Evolutionary conservation across 208 protist species (phyloP), one percentile per base, ranked within the genome.

Genomic region (Leishmania tropica): DNA sequence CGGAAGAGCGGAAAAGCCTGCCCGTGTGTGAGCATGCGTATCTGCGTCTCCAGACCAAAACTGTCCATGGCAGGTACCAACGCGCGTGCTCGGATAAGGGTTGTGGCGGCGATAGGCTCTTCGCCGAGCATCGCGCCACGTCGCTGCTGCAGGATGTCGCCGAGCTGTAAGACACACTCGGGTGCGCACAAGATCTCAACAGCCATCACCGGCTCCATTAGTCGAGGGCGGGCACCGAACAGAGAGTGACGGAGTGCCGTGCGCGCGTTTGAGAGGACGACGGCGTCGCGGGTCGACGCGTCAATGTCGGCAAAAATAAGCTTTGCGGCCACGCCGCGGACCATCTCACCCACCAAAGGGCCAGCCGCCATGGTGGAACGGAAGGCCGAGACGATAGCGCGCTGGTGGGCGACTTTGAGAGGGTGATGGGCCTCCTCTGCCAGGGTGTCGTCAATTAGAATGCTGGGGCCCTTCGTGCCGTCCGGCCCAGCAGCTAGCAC

Each of bases 41-140:
- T 89, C 88, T 99, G 99, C 31, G 99, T 99, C 92, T 99, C 99
- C 37, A 99, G 98, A 19, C 99, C 99, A 86, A 99, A 99, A 67
- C 97, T 99, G 81, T 99, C 99, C 47, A 99, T 99, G 2, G 99
- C 95, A 7, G 99, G 99, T 31, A 99, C 90, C 78, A 96, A 85
- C 2, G 93, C 98, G 75, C 96, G 96, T 53, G 99, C 87, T n/a
- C 92, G 91, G 60, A 97, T 94, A 40, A 99, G 88, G 3, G 99
- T 98, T 21, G 99, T 99, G n/a, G 99, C 99, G 11, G 98, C 92
- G 78, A 99, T 98, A 35, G 98, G 95, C 31, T 93, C 84, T 40
- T 99, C 95, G 21, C 88, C 83, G 0, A 96, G 87, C 58, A 99
- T 83, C 58, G 97, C 92, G 35, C 99, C 99, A 45, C 99, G 92